Percentiles rank a stretch among this genome's conserved stretches.
Evolutionary conservation across 306 rosid genomes (phyloP).

Genomic region (Sicyos edulis): DNA sequence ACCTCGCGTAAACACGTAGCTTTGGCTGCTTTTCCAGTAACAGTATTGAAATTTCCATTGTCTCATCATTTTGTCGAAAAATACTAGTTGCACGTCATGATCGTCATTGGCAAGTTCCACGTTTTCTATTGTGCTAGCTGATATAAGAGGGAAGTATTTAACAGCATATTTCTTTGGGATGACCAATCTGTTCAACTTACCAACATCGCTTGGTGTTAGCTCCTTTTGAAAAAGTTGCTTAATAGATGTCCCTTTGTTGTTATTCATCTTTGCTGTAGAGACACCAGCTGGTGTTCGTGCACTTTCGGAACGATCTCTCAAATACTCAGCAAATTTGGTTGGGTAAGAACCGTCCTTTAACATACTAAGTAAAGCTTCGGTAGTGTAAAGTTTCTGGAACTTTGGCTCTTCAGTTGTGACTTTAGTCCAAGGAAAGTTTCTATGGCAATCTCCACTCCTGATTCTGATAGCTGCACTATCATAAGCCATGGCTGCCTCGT

Average conservation of each 20-base stretch:
- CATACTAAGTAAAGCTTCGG: conserved; percentile 53
- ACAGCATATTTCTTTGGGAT: conserved; percentile 73
- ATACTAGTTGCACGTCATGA: conserved; percentile 36
- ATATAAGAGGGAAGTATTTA: conserved; percentile 51
- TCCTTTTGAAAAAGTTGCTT: conserved; percentile 68
- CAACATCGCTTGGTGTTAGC: conserved; percentile 84
- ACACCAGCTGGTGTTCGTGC: conserved; percentile 3
- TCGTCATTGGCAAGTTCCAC: not conserved
- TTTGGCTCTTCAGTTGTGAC: conserved; percentile 52
- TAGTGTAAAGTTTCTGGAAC: conserved; percentile 50
- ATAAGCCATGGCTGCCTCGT: conserved; percentile 80
- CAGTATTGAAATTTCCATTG: conserved; percentile 47
- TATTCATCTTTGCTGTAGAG: conserved; percentile 24
- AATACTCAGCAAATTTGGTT: conserved; percentile 44
- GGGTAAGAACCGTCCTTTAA: conserved; percentile 67
- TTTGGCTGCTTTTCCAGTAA: conserved; percentile 52
- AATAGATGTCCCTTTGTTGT: conserved; percentile 29
- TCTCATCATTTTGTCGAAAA: conserved; percentile 35
- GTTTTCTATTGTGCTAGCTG: not conserved
- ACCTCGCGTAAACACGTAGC: conserved; percentile 47
- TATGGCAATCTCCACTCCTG: conserved; percentile 50
- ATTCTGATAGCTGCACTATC: conserved; percentile 75
- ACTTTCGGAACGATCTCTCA: conserved; percentile 21
- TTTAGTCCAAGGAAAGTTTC: conserved; percentile 67
- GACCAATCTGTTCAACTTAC: conserved; percentile 77